A percentile compares a stretch with the other conserved stretches of the same genome.
phyloP scores from a whole-genome alignment of 306 rosid genomes.

The Casuarina equisetifolia region DNA sequence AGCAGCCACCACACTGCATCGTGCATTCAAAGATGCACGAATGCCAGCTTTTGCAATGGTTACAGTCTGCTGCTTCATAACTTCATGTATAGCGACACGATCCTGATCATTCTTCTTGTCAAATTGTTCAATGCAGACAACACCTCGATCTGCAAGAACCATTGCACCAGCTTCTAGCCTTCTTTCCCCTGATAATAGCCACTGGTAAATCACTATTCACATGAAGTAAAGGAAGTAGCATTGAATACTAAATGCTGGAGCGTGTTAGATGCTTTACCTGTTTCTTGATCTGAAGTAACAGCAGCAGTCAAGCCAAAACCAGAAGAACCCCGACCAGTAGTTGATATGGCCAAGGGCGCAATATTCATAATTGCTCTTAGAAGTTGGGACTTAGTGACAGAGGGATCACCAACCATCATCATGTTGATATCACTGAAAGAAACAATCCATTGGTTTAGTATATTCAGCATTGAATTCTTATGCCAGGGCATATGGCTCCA shows the following conservation, averaged over 20 bases:
- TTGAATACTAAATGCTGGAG: slow-evolving; percentile 3
- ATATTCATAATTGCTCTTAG: slow-evolving; percentile 93
- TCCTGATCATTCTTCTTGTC: slow-evolving; percentile 99
- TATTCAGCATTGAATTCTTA: slow-evolving; percentile 7
- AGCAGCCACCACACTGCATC: slow-evolving; percentile 99
- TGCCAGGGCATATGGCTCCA: background rate
- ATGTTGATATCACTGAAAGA: slow-evolving; percentile 87
- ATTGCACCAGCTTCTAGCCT: slow-evolving; percentile 99
- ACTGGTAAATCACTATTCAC: slow-evolving; percentile 15
- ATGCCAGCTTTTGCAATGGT: slow-evolving; percentile 99
- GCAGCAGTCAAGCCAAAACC: slow-evolving; percentile 99
- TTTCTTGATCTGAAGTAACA: slow-evolving; percentile 97
- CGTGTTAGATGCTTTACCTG: slow-evolving; percentile 52
- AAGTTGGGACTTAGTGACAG: slow-evolving; percentile 99
- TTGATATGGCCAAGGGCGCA: slow-evolving; percentile 95
- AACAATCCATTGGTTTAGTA: slow-evolving; percentile 18
- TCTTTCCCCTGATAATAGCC: slow-evolving; percentile 73
- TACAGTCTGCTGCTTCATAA: slow-evolving; percentile 99
- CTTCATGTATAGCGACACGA: slow-evolving; percentile 98
- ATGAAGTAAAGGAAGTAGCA: slow-evolving; percentile 7
- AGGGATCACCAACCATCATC: slow-evolving; percentile 99
- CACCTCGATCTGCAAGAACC: slow-evolving; percentile 99
- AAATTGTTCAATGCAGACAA: slow-evolving; percentile 98
- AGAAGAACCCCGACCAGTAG: slow-evolving; percentile 98
- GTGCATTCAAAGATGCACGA: slow-evolving; percentile 95